Evolutionary conservation across 169 alveolate genomes (phyloP).

Genomic region (Eimeria mitis): DNA sequence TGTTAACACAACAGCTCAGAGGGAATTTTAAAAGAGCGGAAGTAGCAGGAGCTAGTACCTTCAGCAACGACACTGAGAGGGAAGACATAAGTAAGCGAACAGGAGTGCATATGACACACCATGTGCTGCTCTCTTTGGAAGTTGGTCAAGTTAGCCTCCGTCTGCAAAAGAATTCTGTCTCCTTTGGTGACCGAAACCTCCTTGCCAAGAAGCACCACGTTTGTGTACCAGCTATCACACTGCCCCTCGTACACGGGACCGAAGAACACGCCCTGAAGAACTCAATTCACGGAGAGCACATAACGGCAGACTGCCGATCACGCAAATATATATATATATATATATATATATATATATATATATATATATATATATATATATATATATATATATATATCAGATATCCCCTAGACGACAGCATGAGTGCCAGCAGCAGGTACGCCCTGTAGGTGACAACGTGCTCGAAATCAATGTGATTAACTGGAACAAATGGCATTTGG

Average conservation of each 20-base stretch:
- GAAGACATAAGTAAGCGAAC: background rate
- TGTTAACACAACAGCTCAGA: background rate
- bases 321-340: background rate
- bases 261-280: slow-evolving; percentile 24
- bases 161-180: slow-evolving; percentile 32
- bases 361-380: too few species aligned
- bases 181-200: slow-evolving; percentile 62
- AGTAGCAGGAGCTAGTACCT: background rate
- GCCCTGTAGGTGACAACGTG: background rate
- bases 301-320: background rate
- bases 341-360: too few species aligned
- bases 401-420: background rate
- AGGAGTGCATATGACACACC: background rate
- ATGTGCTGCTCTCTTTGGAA: slow-evolving; percentile 53
- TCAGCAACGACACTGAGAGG: background rate
- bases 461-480: background rate
- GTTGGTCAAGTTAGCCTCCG: slow-evolving; percentile 64
- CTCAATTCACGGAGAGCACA: background rate
- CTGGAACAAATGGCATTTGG: background rate
- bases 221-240: slow-evolving; percentile 81
- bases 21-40: background rate
- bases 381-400: background rate
- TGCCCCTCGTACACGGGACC: slow-evolving; percentile 78
- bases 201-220: slow-evolving; percentile 68
- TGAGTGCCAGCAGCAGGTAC: background rate